Percentiles rank a stretch among this genome's conserved stretches.
Evolutionary conservation across 2,329 filamentous ascomycete species (phyloP).

Genomic region (Epichloe brachyelytri): DNA sequence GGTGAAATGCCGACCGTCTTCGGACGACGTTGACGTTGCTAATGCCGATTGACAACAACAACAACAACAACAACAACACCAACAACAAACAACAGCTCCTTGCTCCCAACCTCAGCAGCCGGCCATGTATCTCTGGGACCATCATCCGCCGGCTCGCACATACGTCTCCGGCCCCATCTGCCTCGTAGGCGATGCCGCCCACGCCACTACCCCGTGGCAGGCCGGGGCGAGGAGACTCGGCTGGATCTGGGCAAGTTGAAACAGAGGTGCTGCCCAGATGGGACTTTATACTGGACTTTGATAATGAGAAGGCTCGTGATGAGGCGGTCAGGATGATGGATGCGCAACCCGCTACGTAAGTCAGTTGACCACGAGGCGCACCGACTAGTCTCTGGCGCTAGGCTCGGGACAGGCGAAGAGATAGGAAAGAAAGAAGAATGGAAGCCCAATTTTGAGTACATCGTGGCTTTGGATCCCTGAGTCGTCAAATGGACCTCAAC

Average conservation of each 20-base stretch:
- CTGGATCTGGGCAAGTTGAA: not conserved
- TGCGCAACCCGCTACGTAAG: not conserved
- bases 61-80: not conserved
- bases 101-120: not conserved
- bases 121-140: constrained; percentile 5
- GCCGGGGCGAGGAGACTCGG: not conserved
- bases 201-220: constrained; percentile 14
- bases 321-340: not conserved
- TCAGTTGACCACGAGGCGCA: no score
- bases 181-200: constrained; percentile 14
- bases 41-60: not conserved
- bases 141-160: constrained; percentile 5
- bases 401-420: no score
- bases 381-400: no score
- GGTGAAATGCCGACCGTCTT: no score
- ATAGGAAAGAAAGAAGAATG: no score
- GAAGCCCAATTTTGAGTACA: no score
- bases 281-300: not conserved
- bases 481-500: no score
- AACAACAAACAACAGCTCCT: constrained; percentile 4
- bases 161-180: constrained; percentile 9
- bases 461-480: no score
- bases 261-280: not conserved
- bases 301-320: not conserved
- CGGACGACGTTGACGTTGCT: no score